Base-by-base conservation (phyloP, 495 filamentous ascomycete species). In the Penicillium samsonianum region DNA sequence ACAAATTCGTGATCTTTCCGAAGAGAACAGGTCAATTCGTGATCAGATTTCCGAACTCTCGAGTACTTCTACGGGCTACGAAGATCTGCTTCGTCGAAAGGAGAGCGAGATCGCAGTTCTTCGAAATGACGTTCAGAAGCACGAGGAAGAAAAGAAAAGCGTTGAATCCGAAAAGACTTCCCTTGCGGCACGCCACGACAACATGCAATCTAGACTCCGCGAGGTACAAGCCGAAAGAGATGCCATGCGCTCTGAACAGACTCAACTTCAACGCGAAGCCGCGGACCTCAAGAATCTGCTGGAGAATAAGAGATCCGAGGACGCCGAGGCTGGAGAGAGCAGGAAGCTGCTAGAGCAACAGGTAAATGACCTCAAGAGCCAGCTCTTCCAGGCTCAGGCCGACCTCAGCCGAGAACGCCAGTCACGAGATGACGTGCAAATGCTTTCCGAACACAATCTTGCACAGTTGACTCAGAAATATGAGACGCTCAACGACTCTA, bases 341-440 rank as follows among this genome's bases (percentile, higher is more conserved):
- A 85, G 92, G 3, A 90, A 88, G 61, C 81, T 98, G 55, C 80
- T 98, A 6, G 91, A 97, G 67, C 80, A 87, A 14, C 94, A 98
- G 64, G 87, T 95, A 51, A 81, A 88, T 35, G 92, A 96, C 58
- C 78, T 98, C 14, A 96, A 97, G 66, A 75, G 80, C 11, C 85
- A 97, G 64, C 79, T 98, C 4, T 91, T 90, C 72, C 81, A 90
- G 62, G 83, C 89, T 4, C 91, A 98, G 67, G 84, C 87, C 59
- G 94, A 97, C 50, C 81, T 98, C 11, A 96, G 91, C 67, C 82
- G 90, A 7, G 94, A 97, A 67, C 84, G 91, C 14, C 94, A 98
- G 71, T 96, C 92, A n/a, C 82, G 95, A 59, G 92, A 96, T 58
- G 95, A 98, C 71, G 91, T 97, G 31, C 90, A 90, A 57, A 85